Conservation (phyloP, 768 basidiomycete species). For the Psilocybe subaeruginosa region DNA sequence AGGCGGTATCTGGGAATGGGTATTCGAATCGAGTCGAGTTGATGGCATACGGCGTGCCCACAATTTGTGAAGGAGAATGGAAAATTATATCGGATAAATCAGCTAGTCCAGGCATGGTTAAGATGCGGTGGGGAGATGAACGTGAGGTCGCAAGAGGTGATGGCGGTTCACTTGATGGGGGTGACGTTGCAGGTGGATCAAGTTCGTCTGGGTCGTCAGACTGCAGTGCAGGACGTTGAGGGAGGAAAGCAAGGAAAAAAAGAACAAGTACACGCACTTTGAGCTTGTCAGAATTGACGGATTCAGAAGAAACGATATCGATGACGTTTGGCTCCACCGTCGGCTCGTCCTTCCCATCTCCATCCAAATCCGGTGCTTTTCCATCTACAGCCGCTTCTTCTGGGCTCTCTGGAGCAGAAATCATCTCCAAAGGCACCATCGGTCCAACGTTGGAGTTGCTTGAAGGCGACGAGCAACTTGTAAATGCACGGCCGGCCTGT, state of each 20-base stretch:
- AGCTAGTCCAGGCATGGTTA: constrained; percentile 14
- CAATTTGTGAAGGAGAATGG: constrained; percentile 24
- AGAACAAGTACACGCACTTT: not conserved
- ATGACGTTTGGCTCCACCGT: not conserved
- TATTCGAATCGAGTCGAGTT: constrained; percentile 25
- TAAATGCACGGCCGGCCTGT: not conserved
- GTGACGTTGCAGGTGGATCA: not conserved
- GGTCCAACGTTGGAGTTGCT: not conserved
- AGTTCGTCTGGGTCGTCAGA: not conserved
- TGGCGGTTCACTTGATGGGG: not conserved
- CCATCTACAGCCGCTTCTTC: not conserved
- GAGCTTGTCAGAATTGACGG: not conserved
- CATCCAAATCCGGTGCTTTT: not conserved
- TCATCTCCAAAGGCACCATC: not conserved
- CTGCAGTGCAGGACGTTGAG: not conserved
- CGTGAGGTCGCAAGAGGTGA: not conserved
- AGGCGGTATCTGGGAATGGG: constrained; percentile 24
- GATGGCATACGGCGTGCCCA: constrained; percentile 26
- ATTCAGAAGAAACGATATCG: not conserved
- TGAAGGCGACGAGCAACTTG: not conserved
- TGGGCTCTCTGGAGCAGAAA: not conserved
- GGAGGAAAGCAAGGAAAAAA: not conserved
- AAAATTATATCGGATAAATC: constrained; percentile 16
- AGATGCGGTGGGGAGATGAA: not conserved
- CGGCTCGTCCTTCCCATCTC: not conserved